Evolutionary conservation across 257 asterid species (phyloP).

Genomic region (Solanum pennellii): DNA sequence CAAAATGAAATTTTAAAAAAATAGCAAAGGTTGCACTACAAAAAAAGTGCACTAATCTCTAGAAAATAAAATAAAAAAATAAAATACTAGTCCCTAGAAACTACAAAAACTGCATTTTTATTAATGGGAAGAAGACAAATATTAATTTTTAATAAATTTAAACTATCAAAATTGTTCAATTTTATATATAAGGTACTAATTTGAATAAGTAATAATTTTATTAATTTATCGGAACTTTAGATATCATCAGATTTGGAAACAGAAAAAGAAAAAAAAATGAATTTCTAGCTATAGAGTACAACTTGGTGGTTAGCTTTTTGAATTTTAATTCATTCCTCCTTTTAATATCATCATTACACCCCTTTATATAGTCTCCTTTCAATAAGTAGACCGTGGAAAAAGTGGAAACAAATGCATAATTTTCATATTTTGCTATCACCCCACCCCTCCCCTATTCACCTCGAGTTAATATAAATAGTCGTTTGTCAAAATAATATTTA

Average conservation of each 20-base stretch:
- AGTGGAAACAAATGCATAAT: background rate
- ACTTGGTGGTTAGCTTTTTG: background rate
- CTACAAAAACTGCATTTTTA: too few species aligned
- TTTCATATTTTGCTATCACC: background rate
- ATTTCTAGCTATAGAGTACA: background rate
- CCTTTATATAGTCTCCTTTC: background rate
- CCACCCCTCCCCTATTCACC: background rate
- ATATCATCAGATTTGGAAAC: background rate
- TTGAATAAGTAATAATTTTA: background rate
- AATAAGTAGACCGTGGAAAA: background rate
- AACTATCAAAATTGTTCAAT: background rate
- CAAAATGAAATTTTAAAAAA: background rate
- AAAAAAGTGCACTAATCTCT: background rate
- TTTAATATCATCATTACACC: background rate
- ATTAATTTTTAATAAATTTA: background rate
- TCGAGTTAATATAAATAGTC: too few species aligned
- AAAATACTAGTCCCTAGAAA: too few species aligned
- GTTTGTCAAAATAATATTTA: too few species aligned
- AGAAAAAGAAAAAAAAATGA: background rate
- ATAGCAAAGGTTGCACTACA: background rate
- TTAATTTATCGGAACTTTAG: background rate
- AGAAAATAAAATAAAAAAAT: too few species aligned
- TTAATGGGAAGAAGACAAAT: too few species aligned
- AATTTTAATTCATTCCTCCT: background rate
- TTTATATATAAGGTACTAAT: background rate